A percentile compares a stretch with the other conserved stretches of the same genome.
These are phyloP conservation scores for Naegleria fowleri DNA, from an alignment of 208 protist genomes.

Conservation along the genomic window DNA sequence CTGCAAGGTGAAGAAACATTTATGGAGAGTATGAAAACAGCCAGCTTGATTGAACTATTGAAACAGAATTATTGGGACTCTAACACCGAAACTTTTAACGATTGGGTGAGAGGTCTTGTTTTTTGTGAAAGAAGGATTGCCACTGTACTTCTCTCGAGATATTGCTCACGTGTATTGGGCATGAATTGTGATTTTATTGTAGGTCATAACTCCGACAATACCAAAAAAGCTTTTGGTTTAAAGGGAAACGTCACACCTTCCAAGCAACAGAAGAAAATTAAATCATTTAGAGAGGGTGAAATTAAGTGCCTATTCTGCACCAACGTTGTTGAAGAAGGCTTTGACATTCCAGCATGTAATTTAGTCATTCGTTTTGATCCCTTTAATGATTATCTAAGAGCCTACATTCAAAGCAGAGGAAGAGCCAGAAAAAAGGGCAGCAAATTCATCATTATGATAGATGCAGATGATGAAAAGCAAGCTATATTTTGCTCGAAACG, in stretches of 20 bases:
- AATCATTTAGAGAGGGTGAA: constrained; percentile 45
- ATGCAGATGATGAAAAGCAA: background rate
- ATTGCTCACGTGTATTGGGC: background rate
- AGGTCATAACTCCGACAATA: background rate
- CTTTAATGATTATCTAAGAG: constrained; percentile 40
- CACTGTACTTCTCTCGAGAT: background rate
- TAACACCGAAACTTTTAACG: no score
- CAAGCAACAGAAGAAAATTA: constrained; percentile 45
- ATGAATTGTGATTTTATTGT: background rate
- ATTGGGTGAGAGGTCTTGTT: background rate
- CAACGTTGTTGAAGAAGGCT: constrained; percentile 61
- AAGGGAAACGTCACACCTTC: constrained; percentile 45
- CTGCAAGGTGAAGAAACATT: no score
- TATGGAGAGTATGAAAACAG: no score
- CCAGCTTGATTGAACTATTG: no score
- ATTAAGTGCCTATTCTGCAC: constrained; percentile 58
- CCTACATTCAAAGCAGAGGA: constrained; percentile 63
- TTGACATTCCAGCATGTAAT: constrained; percentile 62
- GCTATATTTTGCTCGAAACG: background rate
- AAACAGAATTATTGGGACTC: no score
- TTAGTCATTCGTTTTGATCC: constrained; percentile 58
- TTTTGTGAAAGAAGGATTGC: background rate
- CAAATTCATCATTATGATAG: constrained; percentile 50
- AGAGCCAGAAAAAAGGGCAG: constrained; percentile 48
- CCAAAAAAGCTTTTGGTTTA: background rate